Evolutionary conservation across 371 early-diverging fungal species (phyloP), one percentile per base, ranked within the genome.

Genomic region (Cokeromyces recurvatus): DNA sequence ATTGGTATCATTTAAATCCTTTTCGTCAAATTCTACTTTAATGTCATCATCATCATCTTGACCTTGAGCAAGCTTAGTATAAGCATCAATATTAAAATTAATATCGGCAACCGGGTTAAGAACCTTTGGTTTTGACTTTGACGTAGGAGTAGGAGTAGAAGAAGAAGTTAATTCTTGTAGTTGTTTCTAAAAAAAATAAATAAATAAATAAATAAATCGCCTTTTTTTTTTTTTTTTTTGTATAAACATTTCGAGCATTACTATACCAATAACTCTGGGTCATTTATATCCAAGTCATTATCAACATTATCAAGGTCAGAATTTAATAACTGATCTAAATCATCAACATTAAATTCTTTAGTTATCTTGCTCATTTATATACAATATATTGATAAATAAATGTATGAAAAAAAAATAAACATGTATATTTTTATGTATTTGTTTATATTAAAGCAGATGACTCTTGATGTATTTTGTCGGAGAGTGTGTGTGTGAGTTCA

Each of bases 241-340:
- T n/a, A n/a, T n/a, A n/a, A n/a, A n/a, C n/a, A n/a, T n/a, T n/a
- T n/a, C 2, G 7, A 11, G 5, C 12, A 35, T n/a, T 19, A n/a
- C 29, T 38, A 47, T 71, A 75, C 76, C 50, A 75, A 43, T 15
- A 75, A 48, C 20, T 75, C 76, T n/a, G 76, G 71, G 53, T 75
- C 52, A 0, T 47, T 45, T 17, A 51, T 36, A 36, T 62, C 49
- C 27, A 70, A 45, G 1, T 57, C 57, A 15, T 51, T 46, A 31
- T 34, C 35, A 34, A 14, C 14, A 11, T 29, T 11, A 29, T 29
- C 29, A 29, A 29, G 11, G 11, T 29, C 11, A 29, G 29, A 29
- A 29, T 29, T 29, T 29, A 29, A 11, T 29, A 29, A 29, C 29
- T 29, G 8, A 29, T 29, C 29, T 8, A 29, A 11, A 11, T 29